Evolutionary conservation across 768 basidiomycete genomes (phyloP), one percentile per base, ranked within the genome.

Genomic region (Clavaria fumosa): DNA sequence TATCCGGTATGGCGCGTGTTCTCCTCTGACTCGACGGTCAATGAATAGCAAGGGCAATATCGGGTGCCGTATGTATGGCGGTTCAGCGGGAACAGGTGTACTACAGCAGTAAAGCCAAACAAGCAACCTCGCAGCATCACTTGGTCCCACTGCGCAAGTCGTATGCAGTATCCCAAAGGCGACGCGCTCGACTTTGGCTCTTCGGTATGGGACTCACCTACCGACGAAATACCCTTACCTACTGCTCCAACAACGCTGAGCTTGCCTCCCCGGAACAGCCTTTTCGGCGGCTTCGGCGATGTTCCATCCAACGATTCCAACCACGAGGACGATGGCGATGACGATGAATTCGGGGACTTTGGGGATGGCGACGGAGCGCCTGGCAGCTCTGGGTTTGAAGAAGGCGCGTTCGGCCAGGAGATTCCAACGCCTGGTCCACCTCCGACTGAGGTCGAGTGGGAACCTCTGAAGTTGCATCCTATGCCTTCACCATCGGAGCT

Each of bases 341-440:
- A 81, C 32, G 86, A 85, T 46, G 82, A 85, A 41, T 85, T 85
- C 56, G 82, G 75, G 35, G 84, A 88, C 46, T 88, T 88, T 56
- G 83, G 75, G 47, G 82, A 82, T 44, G 73, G 67, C 53, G 51
- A 63, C 43, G 52, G 45, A 37, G 43, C 48, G 20, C 40, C 46
- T 23, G 44, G 51, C 24, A 51, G 56, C 32, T 49, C 51, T 39
- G 50, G 51, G 14, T 69, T 73, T 44, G 51, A 44, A 14, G 62
- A 58, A 17, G 50, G 43, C 10, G 52, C 44, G 14, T 63, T 70
- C 50, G 56, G 46, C 35, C 59, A 60, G 34, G 56, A 62, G 47
- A 44, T 55, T 23, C 57, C 50, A 33, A 53, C 59, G 49, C 56
- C 66, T 31, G 67, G 60, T 3, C 59, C 41, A 38, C 57, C 56